Conservation (phyloP, 148 eudicot species). For the Camellia lanceoleosa region DNA sequence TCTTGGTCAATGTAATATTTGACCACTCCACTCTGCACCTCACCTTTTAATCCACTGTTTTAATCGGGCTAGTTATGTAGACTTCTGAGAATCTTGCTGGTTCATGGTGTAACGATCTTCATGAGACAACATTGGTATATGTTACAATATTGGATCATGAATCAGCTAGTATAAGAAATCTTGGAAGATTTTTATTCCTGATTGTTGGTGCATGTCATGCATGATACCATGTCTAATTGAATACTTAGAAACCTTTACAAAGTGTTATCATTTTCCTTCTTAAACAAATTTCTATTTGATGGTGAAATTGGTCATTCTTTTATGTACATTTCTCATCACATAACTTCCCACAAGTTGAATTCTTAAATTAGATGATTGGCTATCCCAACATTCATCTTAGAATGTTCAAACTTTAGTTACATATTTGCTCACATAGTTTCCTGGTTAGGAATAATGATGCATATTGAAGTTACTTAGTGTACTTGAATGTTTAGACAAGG, state of each 20-base stretch:
- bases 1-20: background rate
- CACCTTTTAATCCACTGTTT: background rate
- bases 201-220: background rate
- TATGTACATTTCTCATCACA: background rate
- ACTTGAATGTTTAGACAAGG: background rate
- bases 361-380: background rate
- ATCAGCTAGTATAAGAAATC: background rate
- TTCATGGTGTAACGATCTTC: background rate
- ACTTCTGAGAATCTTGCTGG: background rate
- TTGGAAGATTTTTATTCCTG: background rate
- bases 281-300: background rate
- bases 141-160: background rate
- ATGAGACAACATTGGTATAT: background rate
- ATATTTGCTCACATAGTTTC: background rate
- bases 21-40: background rate
- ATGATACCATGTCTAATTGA: background rate
- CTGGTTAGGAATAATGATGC: background rate
- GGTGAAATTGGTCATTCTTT: background rate
- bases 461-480: background rate
- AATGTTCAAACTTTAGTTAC: background rate
- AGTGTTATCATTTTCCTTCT: background rate
- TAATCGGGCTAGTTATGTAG: background rate
- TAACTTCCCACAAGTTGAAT: background rate
- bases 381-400: background rate
- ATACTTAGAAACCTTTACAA: background rate